Conservation (phyloP, 768 basidiomycete species). For the Omphalotus guepiniiformis region DNA sequence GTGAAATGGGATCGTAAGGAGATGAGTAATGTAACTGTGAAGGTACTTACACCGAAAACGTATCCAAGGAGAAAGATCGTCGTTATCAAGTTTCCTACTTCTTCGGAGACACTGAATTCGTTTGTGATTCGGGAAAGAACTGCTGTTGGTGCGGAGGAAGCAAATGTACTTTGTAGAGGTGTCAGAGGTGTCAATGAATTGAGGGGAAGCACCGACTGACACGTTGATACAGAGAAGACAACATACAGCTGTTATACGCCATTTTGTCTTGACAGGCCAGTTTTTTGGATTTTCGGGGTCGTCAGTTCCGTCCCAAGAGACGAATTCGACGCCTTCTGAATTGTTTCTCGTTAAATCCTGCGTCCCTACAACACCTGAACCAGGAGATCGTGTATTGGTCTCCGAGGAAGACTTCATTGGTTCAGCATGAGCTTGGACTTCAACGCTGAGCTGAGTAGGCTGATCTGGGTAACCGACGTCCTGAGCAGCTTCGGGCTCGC, state of each 20-base stretch:
- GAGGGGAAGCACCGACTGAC: constrained; percentile 27
- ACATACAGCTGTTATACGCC: constrained; percentile 41
- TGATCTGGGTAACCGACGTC: too few species aligned
- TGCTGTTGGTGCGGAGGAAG: constrained; percentile 52
- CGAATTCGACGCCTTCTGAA: too few species aligned
- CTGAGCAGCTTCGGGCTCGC: too few species aligned
- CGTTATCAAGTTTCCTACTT: constrained; percentile 47
- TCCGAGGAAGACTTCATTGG: too few species aligned
- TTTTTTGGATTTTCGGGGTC: constrained; percentile 57
- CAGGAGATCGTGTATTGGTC: too few species aligned
- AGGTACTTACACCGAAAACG: constrained; percentile 38
- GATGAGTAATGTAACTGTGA: not conserved
- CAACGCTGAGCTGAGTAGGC: too few species aligned
- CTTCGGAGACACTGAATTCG: constrained; percentile 36
- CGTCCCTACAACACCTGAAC: too few species aligned
- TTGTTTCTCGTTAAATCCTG: too few species aligned
- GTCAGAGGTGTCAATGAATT: not conserved
- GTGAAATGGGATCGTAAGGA: not conserved
- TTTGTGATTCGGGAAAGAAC: constrained; percentile 28
- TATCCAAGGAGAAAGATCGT: constrained; percentile 50
- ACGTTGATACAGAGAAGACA: constrained; percentile 52
- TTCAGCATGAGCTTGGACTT: too few species aligned
- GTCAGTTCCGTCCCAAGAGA: constrained; percentile 52
- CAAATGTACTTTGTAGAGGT: constrained; percentile 43
- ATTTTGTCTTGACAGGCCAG: constrained; percentile 42